A percentile compares a stretch with the other conserved stretches of the same genome.
phyloP scores from a whole-genome alignment of 73 alveolate genomes.

The Paramecium octaurelia region DNA sequence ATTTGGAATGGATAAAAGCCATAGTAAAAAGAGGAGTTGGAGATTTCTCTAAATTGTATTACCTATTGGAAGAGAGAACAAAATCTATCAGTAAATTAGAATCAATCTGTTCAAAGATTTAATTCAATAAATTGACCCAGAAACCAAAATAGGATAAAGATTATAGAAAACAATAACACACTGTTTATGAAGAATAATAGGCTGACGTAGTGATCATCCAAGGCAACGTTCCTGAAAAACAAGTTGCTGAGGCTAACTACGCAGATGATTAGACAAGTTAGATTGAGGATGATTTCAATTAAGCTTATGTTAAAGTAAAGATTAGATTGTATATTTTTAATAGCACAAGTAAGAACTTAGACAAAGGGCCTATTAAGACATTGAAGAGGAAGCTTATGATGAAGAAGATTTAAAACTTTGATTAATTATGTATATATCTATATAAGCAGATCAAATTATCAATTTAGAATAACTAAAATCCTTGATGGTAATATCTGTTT shows the following conservation, averaged over 20 bases:
- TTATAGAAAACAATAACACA: constrained; percentile 5
- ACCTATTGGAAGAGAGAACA: constrained; percentile 23
- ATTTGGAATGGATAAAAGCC: not conserved
- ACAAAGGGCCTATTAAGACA: not conserved
- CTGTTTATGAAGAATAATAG: not conserved
- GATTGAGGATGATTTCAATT: constrained; percentile 18
- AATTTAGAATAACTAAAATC: not conserved
- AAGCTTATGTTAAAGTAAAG: not conserved
- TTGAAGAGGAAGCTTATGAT: not conserved
- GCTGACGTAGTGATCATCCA: not conserved
- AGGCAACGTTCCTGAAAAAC: not conserved
- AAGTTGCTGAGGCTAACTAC: not conserved
- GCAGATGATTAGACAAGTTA: not conserved
- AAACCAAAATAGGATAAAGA: constrained; percentile 22
- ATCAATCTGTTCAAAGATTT: not conserved
- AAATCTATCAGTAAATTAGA: not conserved
- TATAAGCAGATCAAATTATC: not conserved
- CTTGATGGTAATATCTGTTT: not conserved
- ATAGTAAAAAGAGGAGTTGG: constrained; percentile 25
- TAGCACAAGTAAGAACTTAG: not conserved
- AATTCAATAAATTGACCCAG: not conserved
- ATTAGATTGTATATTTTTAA: not conserved
- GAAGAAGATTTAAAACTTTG: not conserved
- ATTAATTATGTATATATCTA: constrained; percentile 5
- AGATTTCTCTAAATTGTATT: not conserved